Percentiles rank a stretch among this genome's conserved stretches.
phyloP scores from a whole-genome alignment of 139 green algal species.

The Closterium sp. region DNA sequence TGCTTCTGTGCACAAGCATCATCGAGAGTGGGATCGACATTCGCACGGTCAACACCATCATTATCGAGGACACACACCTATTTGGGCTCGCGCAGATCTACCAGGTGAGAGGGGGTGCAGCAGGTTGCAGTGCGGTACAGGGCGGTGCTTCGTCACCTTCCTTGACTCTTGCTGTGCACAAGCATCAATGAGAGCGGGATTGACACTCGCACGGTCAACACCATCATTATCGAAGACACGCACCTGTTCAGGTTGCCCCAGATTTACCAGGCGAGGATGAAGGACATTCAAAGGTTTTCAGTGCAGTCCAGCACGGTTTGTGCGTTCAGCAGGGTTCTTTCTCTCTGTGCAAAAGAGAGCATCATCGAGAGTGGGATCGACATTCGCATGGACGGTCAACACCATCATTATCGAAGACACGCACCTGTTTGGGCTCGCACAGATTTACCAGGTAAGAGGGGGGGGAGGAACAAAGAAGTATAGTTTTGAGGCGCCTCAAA shows the following conservation, averaged over 20 bases:
- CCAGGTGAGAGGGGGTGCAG: no score
- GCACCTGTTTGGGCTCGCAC: constrained; percentile 58
- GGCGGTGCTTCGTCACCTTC: no score
- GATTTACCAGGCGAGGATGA: constrained; percentile 57
- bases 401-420: constrained; percentile 60
- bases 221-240: constrained; percentile 59
- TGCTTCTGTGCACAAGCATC: constrained; percentile 57
- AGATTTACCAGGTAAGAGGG: constrained; percentile 63
- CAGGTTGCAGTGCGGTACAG: no score
- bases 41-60: constrained; percentile 55
- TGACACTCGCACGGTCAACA: constrained; percentile 58
- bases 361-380: constrained; percentile 60
- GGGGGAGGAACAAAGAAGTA: neutral
- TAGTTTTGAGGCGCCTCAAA: no score
- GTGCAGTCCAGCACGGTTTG: neutral
- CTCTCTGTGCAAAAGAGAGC: no score
- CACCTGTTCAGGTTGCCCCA: constrained; percentile 58
- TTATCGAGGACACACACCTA: constrained; percentile 57
- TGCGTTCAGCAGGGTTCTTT: no score
- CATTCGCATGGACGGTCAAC: constrained; percentile 55
- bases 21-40: constrained; percentile 60
- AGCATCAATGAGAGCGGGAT: constrained; percentile 60
- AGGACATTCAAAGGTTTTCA: neutral
- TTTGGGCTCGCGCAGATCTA: constrained; percentile 61
- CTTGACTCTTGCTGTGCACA: constrained; percentile 52